Conservation (phyloP, 192 early-diverging fungal species). For the Coemansia sp. region DNA sequence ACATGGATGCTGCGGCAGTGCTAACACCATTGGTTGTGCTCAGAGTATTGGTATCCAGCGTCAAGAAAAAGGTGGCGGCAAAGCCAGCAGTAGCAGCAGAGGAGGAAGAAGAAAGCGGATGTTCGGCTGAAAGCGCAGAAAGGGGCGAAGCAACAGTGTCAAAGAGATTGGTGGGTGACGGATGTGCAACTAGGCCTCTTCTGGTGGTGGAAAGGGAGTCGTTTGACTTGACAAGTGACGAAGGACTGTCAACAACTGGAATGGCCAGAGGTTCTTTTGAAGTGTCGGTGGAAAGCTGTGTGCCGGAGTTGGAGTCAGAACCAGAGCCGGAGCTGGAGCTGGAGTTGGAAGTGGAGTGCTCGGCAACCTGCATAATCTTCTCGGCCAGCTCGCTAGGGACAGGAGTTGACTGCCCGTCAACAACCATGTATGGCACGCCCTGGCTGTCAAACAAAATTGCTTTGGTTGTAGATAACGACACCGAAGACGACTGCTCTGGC, state of each 20-base stretch:
- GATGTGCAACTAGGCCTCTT: conserved; percentile 2
- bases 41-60: conserved; percentile 29
- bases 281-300: not conserved
- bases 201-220: not conserved
- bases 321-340: conserved; percentile 11
- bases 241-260: conserved; percentile 28
- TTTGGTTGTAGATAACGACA: conserved; percentile 9
- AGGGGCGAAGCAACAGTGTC: conserved; percentile 6
- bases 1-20: not conserved
- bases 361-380: conserved; percentile 41
- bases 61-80: conserved; percentile 43
- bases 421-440: conserved; percentile 40
- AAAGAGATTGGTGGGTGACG: conserved; percentile 23
- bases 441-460: conserved; percentile 47
- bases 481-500: not conserved
- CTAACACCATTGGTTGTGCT: not conserved
- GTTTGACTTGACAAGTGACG: not conserved
- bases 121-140: not conserved
- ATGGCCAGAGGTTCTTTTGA: conserved; percentile 30
- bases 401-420: conserved; percentile 33
- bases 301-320: not conserved
- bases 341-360: conserved; percentile 6
- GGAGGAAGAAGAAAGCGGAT: not conserved
- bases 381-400: conserved; percentile 37
- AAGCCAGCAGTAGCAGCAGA: conserved; percentile 15